Evolutionary conservation across 2,329 filamentous ascomycete species (phyloP).

Genomic region (Ophiocordyceps camponoti-floridani): DNA sequence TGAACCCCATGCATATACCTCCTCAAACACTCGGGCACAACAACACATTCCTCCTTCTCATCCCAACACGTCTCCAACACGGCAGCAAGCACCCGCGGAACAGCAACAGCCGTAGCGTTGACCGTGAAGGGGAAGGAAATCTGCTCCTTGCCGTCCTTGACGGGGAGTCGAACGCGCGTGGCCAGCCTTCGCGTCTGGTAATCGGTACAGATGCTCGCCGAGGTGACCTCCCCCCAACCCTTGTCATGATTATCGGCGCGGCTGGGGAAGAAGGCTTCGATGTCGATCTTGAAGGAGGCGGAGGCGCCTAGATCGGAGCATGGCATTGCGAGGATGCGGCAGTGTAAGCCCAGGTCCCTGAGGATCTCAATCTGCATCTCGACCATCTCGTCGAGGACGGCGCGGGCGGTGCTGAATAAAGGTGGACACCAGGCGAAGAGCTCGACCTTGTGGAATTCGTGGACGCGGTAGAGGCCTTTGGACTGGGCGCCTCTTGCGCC

Average conservation of each 20-base stretch:
- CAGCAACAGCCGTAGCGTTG: conserved; percentile 85
- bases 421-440: conserved; percentile 83
- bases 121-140: conserved; percentile 70
- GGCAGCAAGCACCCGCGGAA: conserved; percentile 76
- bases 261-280: conserved; percentile 87
- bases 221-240: conserved; percentile 85
- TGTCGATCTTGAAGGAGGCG: conserved; percentile 74
- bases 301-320: conserved; percentile 74
- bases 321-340: conserved; percentile 87
- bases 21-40: conserved; percentile 61
- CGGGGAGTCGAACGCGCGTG: conserved; percentile 45
- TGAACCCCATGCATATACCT: conserved; percentile 66
- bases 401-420: conserved; percentile 25
- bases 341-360: conserved; percentile 57
- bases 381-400: conserved; percentile 70
- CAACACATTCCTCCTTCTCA: conserved; percentile 45
- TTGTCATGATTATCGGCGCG: conserved; percentile 27
- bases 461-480: conserved; percentile 88
- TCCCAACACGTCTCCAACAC: conserved; percentile 86
- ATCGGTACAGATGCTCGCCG: conserved; percentile 79
- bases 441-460: conserved; percentile 98
- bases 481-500: conserved; percentile 79
- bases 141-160: conserved; percentile 17
- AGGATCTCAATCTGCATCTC: conserved; percentile 76
- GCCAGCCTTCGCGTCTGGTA: conserved; percentile 76